Conservation (phyloP, 1,284 basidiomycete genomes). For the Rhodotorula sp. region DNA sequence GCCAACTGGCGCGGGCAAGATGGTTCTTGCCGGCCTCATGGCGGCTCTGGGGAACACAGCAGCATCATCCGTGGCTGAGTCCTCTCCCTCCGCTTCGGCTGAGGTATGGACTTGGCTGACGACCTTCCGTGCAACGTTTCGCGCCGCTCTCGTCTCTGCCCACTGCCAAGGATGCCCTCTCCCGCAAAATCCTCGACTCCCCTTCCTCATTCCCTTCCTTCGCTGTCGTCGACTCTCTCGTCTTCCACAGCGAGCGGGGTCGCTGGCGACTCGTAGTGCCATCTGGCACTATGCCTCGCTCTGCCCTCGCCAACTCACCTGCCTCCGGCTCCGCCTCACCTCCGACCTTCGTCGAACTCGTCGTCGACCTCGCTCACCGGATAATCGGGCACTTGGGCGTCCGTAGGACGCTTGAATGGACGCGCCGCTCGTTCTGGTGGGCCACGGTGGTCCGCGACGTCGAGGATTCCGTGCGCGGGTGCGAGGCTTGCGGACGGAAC, state of each 20-base stretch:
- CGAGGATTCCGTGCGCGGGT: constrained; percentile 44
- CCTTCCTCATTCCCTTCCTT: constrained; percentile 46
- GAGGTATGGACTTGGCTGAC: too few species aligned
- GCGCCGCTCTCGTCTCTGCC: not conserved
- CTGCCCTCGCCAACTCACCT: too few species aligned
- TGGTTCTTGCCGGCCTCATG: too few species aligned
- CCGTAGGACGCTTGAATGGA: constrained; percentile 47
- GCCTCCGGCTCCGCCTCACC: too few species aligned
- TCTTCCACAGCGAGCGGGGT: constrained; percentile 42
- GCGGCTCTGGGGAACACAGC: too few species aligned
- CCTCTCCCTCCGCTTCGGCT: too few species aligned
- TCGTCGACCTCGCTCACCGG: not conserved
- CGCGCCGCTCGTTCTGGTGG: constrained; percentile 52
- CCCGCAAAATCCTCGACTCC: constrained; percentile 41
- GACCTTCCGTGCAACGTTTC: too few species aligned
- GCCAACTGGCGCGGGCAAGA: too few species aligned
- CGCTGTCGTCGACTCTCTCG: constrained; percentile 38
- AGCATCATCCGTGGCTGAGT: too few species aligned
- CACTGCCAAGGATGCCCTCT: constrained; percentile 34
- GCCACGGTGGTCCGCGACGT: constrained; percentile 45
- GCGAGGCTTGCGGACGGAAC: constrained; percentile 45
- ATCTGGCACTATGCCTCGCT: too few species aligned
- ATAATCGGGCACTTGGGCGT: constrained; percentile 45
- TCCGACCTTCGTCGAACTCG: constrained; percentile 45
- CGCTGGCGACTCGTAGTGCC: constrained; percentile 7